Evolutionary conservation across 345 rosid species (phyloP).

Genomic region (Raphanus raphanistrum): DNA sequence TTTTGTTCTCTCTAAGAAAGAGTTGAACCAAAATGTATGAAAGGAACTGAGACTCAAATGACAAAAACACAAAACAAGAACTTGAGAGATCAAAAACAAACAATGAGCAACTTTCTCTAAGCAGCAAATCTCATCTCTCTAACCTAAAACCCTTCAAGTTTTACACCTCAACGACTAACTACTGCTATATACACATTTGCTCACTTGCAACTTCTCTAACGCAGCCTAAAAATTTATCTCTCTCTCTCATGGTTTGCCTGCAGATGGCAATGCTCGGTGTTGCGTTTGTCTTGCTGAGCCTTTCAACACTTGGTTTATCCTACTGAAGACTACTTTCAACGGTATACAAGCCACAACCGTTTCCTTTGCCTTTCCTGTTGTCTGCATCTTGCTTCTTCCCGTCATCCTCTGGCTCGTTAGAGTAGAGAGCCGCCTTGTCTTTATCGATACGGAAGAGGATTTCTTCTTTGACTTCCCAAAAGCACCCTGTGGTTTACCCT

Average conservation of each 20-base stretch:
- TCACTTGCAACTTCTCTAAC: conserved; percentile 9
- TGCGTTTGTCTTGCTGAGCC: conserved; percentile 56
- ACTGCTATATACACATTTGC: conserved; percentile 31
- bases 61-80: conserved; percentile 2
- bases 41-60: background rate
- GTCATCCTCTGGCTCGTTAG: conserved; percentile 56
- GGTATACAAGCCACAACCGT: conserved; percentile 84
- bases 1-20: background rate
- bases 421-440: conserved; percentile 80
- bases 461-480: conserved; percentile 51
- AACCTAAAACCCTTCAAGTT: conserved; percentile 22
- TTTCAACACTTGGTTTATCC: conserved; percentile 82
- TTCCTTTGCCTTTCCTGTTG: conserved; percentile 55
- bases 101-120: conserved; percentile 14
- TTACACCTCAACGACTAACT: conserved; percentile 1
- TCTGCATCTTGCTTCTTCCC: conserved; percentile 45
- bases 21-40: background rate
- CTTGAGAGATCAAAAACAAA: conserved; percentile 3
- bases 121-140: conserved; percentile 8
- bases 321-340: conserved; percentile 82
- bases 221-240: conserved; percentile 4
- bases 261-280: conserved; percentile 33
- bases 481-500: conserved; percentile 22
- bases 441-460: conserved; percentile 50
- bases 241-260: conserved; percentile 33